Evolutionary conservation across 176 grass and related monocot species (phyloP), one percentile per base, ranked within the genome.

Genomic region (Echinochloa phyllopogon): DNA sequence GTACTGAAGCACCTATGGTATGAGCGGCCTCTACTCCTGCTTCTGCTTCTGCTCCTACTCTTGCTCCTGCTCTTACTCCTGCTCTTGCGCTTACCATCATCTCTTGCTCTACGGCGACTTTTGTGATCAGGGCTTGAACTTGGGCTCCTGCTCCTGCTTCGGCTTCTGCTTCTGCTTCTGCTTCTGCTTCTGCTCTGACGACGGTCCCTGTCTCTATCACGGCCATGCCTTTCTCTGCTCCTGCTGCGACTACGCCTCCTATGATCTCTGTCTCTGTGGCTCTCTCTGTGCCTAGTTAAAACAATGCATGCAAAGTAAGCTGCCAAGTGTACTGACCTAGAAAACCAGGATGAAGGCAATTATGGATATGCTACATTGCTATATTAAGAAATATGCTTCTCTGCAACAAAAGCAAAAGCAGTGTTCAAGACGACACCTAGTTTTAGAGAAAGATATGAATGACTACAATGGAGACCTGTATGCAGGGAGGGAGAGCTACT

Each of bases 171-270:
- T 59, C 60, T 33, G 29, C 29, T 33, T 33, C 29, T 1, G 43
- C 80, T 82, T 70, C 40, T 0, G 72, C 83, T 85, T 57, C 27
- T 49, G 65, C 87, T 89, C 27, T 65, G 82, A 68, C 55, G 90
- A 67, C 69, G 88, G 39, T 86, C 94, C 77, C 83, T 95, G 38
- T 87, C 84, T 62, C 84, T 87, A 27, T 87, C 93, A 49, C 44
- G 89, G 1, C 52, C 81, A 84, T 79, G 75, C 76, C 94, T 93
- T 73, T 85, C 86, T 82, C 83, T 80, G 63, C 89, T 86, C 66
- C 82, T 94, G 61, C 86, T 91, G 36, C 80, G 83, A 86, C 86
- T 90, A 37, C 83, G 79, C 55, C 79, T 88, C 70, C 72, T 75
- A 65, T 64, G 65, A 66, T 89, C 91, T 75, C 77, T 84, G 52